A percentile compares a stretch with the other conserved stretches of the same genome.
Conservation (phyloP, 2,329 filamentous ascomycete genomes). For the Chlorencoelia australis region DNA sequence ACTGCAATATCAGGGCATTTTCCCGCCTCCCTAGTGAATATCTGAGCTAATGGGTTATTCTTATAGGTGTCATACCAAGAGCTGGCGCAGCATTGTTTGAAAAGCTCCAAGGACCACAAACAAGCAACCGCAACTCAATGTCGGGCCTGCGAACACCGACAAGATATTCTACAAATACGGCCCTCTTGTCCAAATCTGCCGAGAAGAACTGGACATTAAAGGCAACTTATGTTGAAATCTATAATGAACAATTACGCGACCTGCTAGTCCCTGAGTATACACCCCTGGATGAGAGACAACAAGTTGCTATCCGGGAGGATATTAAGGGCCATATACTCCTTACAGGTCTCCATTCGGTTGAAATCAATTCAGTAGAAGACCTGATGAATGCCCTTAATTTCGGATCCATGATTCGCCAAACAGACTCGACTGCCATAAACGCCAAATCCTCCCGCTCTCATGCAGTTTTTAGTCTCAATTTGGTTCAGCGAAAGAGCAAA, state of each 20-base stretch:
- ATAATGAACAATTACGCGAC: conserved; percentile 93
- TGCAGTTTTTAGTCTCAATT: conserved; percentile 90
- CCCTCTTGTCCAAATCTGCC: conserved; percentile 19
- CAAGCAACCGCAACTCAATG: conserved; percentile 52
- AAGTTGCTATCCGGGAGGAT: conserved; percentile 90
- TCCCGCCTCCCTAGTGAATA: too few species aligned
- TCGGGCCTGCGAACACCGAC: conserved; percentile 72
- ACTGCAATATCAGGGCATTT: not conserved
- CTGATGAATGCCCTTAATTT: conserved; percentile 82
- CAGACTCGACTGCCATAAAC: conserved; percentile 93
- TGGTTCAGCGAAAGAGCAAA: conserved; percentile 72
- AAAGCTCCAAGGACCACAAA: conserved; percentile 53
- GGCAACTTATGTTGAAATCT: conserved; percentile 94
- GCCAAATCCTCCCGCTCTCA: conserved; percentile 96
- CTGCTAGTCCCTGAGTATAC: conserved; percentile 70
- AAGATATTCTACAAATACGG: conserved; percentile 53
- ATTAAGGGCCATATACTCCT: conserved; percentile 88
- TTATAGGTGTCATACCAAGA: conserved; percentile 81
- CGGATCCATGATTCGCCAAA: conserved; percentile 89
- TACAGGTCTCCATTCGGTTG: conserved; percentile 78
- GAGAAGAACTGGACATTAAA: conserved; percentile 86
- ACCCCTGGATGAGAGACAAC: conserved; percentile 57
- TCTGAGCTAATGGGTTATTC: conserved; percentile 3
- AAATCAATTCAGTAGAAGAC: conserved; percentile 87
- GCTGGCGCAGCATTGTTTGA: conserved; percentile 83